Evolutionary conservation across 2,329 filamentous ascomycete genomes (phyloP).

Genomic region (Penicillium freii): DNA sequence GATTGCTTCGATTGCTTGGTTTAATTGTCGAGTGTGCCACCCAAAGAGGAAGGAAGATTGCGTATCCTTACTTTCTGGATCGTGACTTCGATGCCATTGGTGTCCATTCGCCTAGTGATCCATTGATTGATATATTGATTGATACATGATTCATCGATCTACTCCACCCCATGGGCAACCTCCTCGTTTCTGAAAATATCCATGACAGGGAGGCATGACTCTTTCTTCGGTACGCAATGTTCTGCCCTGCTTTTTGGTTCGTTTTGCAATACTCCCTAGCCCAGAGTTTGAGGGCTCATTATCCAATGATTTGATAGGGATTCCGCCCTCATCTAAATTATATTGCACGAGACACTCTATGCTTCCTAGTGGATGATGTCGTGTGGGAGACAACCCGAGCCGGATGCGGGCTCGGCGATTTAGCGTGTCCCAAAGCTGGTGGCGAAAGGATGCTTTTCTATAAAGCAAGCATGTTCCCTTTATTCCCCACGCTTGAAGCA

Average conservation of each 20-base stretch:
- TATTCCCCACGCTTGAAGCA: background rate
- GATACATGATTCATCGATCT: background rate
- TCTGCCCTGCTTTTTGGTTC: background rate
- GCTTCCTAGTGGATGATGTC: background rate
- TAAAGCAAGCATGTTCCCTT: background rate
- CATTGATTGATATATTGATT: background rate
- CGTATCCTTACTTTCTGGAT: background rate
- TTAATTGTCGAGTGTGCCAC: background rate
- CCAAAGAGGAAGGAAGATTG: too few species aligned
- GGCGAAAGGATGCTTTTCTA: too few species aligned
- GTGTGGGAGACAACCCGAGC: background rate
- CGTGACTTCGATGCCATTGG: conserved; percentile 3
- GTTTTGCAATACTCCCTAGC: background rate
- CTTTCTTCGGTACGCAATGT: background rate
- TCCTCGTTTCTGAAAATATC: conserved; percentile 2
- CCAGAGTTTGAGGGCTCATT: background rate
- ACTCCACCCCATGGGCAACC: conserved; percentile 2
- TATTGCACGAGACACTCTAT: conserved; percentile 1
- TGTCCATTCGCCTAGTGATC: conserved; percentile 11
- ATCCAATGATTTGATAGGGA: background rate
- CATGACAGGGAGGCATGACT: conserved; percentile 3
- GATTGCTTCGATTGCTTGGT: conserved; percentile 9
- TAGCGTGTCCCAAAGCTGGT: too few species aligned
- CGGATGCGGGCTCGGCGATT: too few species aligned
- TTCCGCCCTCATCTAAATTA: background rate